Evolutionary conservation across 805 yeast genomes (phyloP).

Genomic region (Wickerhamiella musiphila): DNA sequence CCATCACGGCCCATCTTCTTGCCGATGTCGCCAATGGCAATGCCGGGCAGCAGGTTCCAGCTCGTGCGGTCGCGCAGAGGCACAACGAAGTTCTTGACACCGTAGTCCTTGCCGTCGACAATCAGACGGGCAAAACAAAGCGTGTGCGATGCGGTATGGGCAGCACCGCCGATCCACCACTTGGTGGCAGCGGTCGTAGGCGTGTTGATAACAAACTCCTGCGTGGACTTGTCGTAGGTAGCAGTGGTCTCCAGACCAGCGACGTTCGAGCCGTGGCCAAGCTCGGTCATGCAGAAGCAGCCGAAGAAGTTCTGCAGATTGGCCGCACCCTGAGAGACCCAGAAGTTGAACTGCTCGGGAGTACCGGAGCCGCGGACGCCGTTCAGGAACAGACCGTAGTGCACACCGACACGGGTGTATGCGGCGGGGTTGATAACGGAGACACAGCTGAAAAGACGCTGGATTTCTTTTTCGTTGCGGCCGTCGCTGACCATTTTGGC

Average conservation of each 20-base stretch:
- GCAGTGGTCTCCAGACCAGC: slow-evolving; percentile 78
- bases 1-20: slow-evolving; percentile 85
- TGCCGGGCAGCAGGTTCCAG: slow-evolving; percentile 54
- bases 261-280: slow-evolving; percentile 78
- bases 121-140: slow-evolving; percentile 60
- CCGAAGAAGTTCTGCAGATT: slow-evolving; percentile 31
- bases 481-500: slow-evolving; percentile 15
- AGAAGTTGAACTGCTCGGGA: slow-evolving; percentile 51
- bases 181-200: slow-evolving; percentile 80
- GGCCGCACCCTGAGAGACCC: slow-evolving; percentile 34
- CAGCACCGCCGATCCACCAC: slow-evolving; percentile 96
- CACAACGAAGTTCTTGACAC: slow-evolving; percentile 74
- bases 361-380: slow-evolving; percentile 71
- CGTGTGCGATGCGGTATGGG: slow-evolving; percentile 70
- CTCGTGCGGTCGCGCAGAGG: slow-evolving; percentile 51
- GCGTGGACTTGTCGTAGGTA: slow-evolving; percentile 39
- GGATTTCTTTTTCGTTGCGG: slow-evolving; percentile 17
- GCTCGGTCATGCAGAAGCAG: slow-evolving; percentile 79
- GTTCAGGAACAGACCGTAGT: slow-evolving; percentile 54
- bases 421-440: slow-evolving; percentile 41
- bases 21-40: slow-evolving; percentile 72
- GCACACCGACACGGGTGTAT: slow-evolving; percentile 60
- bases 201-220: slow-evolving; percentile 53
- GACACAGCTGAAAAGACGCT: slow-evolving; percentile 14
- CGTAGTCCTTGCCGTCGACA: slow-evolving; percentile 62